Evolutionary conservation across 441 rosid genomes (phyloP), one percentile per base, ranked within the genome.

Genomic region (Hura crepitans): DNA sequence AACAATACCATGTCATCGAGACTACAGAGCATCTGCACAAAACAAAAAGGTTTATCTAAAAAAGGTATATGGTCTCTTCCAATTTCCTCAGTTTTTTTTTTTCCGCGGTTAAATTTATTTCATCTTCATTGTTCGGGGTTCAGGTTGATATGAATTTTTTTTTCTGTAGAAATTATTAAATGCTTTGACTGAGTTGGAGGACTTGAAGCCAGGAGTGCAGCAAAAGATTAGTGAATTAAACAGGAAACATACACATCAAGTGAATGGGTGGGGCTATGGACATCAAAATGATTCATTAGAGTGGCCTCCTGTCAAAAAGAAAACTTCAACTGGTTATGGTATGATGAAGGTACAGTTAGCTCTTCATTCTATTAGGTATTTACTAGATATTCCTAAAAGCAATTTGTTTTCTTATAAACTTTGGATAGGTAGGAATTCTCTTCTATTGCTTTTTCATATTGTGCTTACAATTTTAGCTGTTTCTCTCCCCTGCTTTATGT

Each of bases 1-100:
- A 85, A 95, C 99, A 57, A 92, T 95, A 78, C 99, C 99, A 6
- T 69, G 78, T 57, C 99, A 95, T 81, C 94, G 88, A 78, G 97
- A 90, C 46, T 90, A 89, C 74, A 77, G 85, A 78, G 62, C 79
- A 49, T 81, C 90, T 71, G 58, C 68, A 12, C 82, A 77, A 74
- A 85, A 74, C 75, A 78, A 86, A 67, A 94, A 85, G 47, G 65
- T 77, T 71, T 82, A 80, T 75, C 74, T 89, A 77, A 92, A 80
- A 84, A 86, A 81, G 93, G 97, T 89, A 73, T 58, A 10, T 79
- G 18, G 0, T 50, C 23, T 23, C 28, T 49, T 42, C 33, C 10
- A 31, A 35, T 66, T 12, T 28, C 20, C 45, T 11, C 17, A 0
- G 17, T n/a, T 11, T 5, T 12, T 57, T 42, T 25, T 66, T 23